phyloP scores from a whole-genome alignment of 2,329 filamentous ascomycete species.

The Chrysoporthe cubensis region DNA sequence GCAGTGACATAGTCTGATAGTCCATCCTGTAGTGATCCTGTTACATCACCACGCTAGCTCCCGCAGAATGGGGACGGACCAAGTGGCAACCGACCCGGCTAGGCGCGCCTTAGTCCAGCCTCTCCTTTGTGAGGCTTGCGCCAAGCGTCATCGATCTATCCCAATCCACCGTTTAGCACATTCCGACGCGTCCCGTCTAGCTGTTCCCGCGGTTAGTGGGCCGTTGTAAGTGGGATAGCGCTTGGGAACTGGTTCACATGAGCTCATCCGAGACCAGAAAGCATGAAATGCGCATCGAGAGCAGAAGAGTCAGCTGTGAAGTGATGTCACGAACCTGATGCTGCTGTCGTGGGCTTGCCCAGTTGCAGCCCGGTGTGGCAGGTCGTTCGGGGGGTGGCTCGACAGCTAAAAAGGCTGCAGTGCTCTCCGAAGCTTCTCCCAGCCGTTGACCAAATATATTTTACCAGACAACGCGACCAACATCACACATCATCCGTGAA shows the following conservation, averaged over 20 bases:
- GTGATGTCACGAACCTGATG: constrained; percentile 22
- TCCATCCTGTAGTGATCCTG: constrained; percentile 7
- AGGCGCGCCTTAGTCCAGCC: constrained; percentile 3
- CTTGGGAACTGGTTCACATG: constrained; percentile 16
- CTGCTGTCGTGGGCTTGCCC: not conserved
- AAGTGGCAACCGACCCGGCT: constrained; percentile 1
- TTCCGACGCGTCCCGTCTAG: constrained; percentile 1
- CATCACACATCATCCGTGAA: not conserved
- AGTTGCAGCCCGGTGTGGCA: too few species aligned
- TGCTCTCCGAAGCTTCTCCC: not conserved
- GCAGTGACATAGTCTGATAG: too few species aligned
- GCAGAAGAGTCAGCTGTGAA: not conserved
- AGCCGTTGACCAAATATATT: not conserved
- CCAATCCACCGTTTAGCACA: constrained; percentile 10
- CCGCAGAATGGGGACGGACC: constrained; percentile 15
- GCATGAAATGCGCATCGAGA: not conserved
- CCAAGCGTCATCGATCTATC: constrained; percentile 23
- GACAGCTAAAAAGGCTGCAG: not conserved
- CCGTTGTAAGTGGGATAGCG: constrained; percentile 7
- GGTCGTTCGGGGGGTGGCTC: not conserved
- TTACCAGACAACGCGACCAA: not conserved
- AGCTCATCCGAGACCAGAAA: constrained; percentile 1
- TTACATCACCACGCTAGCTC: constrained; percentile 17
- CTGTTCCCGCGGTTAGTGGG: constrained; percentile 11
- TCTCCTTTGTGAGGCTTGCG: constrained; percentile 11